Evolutionary conservation across 345 rosid species (phyloP), one percentile per base, ranked within the genome.

Genomic region (Theobroma cacao): DNA sequence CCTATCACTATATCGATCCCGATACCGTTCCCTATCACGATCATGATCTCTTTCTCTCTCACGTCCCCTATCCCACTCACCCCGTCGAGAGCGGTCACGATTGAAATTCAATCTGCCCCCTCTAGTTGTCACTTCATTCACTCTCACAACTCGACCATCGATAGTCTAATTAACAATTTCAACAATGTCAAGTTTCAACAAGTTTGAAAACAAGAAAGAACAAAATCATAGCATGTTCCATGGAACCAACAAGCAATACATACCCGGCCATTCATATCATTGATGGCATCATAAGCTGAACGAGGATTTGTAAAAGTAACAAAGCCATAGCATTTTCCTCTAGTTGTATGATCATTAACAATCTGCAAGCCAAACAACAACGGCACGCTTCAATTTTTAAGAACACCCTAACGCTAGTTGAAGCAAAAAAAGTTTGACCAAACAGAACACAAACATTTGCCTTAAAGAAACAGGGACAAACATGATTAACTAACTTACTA

Each of bases 251-350:
- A 77, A 81, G 28, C 53, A 81, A 79, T 12, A 8, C 78, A 75
- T 92, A 95, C 99, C 94, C 91, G 86, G 75, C 96, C 99, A 81
- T 95, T 83, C 99, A 92, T 93, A 80, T 90, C 92, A 73, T 74
- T 85, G 60, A 95, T 93, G 73, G 99, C 99, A 80, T 89, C 96
- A 84, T 77, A 74, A 7, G 92, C 98, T 0, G 96, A 92, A 72
- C 97, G 81, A 63, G 91, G 98, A 72, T 89, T 92, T 47, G 90
- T 77, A 76, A 86, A 95, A 62, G 98, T 95, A 63, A 93, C 96
- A 78, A 95, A 93, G 64, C 94, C 92, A 76, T 89, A 93, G 82
- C 96, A 92, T 80, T 90, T 93, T 76, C 98, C 98, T 77, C 92
- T 90, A 17, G 91, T 80, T 38, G 86, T 77, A 24, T 84, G 87